phyloP scores from a whole-genome alignment of 495 filamentous ascomycete genomes.

The Lepidopterella palustris region DNA sequence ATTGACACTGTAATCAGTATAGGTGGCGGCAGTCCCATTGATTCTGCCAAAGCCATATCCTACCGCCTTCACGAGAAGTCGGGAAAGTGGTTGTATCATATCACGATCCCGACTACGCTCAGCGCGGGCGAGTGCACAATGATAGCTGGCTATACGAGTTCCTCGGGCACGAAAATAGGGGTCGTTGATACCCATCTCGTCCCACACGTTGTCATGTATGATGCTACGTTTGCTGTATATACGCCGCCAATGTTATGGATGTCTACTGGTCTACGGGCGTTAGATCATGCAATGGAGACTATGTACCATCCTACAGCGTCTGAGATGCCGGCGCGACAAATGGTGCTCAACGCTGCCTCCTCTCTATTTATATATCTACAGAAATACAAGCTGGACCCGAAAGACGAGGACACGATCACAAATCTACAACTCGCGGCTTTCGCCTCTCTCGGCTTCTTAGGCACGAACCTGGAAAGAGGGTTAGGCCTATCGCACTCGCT shows the following conservation, averaged over 20 bases:
- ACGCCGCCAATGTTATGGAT: slow-evolving; percentile 42
- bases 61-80: slow-evolving; percentile 38
- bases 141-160: slow-evolving; percentile 40
- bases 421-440: slow-evolving; percentile 44
- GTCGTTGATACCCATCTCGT: slow-evolving; percentile 36
- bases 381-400: slow-evolving; percentile 37
- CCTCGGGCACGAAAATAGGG: slow-evolving; percentile 39
- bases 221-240: slow-evolving; percentile 38
- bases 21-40: slow-evolving; percentile 47
- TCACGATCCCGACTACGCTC: slow-evolving; percentile 47
- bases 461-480: slow-evolving; percentile 40
- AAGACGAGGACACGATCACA: slow-evolving; percentile 41
- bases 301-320: slow-evolving; percentile 45
- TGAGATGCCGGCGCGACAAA: slow-evolving; percentile 41
- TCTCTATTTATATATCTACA: slow-evolving; percentile 42
- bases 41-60: slow-evolving; percentile 43
- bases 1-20: slow-evolving; percentile 46
- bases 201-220: slow-evolving; percentile 41
- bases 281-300: slow-evolving; percentile 47
- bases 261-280: slow-evolving; percentile 41
- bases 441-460: slow-evolving; percentile 39
- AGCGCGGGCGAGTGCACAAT: slow-evolving; percentile 45
- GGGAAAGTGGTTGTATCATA: slow-evolving; percentile 41
- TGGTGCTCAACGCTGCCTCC: slow-evolving; percentile 36
- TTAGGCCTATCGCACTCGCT: slow-evolving; percentile 43